These are phyloP conservation scores for Globisporangium polare DNA, from an alignment of 352 stramenopile genomes.

Conservation along the genomic window DNA sequence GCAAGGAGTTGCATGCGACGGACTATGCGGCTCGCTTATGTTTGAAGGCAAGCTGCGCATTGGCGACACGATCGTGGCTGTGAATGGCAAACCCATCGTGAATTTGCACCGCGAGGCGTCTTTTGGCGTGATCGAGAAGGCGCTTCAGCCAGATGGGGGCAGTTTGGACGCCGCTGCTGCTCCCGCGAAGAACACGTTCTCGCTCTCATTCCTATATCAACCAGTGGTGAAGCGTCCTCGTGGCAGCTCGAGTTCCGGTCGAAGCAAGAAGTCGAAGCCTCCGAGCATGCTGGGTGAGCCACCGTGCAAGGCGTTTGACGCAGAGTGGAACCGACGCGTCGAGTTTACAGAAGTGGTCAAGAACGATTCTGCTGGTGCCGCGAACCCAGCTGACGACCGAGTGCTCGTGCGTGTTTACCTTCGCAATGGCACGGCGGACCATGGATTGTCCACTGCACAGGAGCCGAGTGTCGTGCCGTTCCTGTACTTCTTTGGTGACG, in stretches of 20 bases:
- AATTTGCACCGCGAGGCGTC: slow-evolving; percentile 78
- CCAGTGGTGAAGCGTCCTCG: slow-evolving; percentile 20
- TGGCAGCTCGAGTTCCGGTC: neutral
- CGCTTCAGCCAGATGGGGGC: slow-evolving; percentile 32
- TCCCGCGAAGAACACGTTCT: slow-evolving; percentile 29
- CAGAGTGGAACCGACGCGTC: slow-evolving; percentile 81
- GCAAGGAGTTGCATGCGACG: slow-evolving; percentile 68
- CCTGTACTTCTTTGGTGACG: slow-evolving; percentile 86
- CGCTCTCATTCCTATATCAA: slow-evolving; percentile 71
- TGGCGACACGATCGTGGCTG: slow-evolving; percentile 72
- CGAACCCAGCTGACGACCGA: slow-evolving; percentile 19
- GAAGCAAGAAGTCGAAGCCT: slow-evolving; percentile 7
- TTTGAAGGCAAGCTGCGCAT: slow-evolving; percentile 69
- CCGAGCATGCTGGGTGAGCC: slow-evolving; percentile 2
- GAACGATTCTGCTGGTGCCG: slow-evolving; percentile 16
- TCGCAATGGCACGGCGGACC: slow-evolving; percentile 68
- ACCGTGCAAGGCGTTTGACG: slow-evolving; percentile 38
- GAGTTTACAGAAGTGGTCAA: slow-evolving; percentile 64
- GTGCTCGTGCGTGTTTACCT: slow-evolving; percentile 75
- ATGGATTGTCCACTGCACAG: slow-evolving; percentile 68
- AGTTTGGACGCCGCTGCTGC: slow-evolving; percentile 1
- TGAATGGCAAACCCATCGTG: slow-evolving; percentile 75
- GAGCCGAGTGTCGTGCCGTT: slow-evolving; percentile 85
- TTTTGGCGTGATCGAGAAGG: slow-evolving; percentile 73
- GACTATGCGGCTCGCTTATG: slow-evolving; percentile 51